Evolutionary conservation across 2,329 filamentous ascomycete species (phyloP), one percentile per base, ranked within the genome.

Genomic region (Sporothrix schenckii): DNA sequence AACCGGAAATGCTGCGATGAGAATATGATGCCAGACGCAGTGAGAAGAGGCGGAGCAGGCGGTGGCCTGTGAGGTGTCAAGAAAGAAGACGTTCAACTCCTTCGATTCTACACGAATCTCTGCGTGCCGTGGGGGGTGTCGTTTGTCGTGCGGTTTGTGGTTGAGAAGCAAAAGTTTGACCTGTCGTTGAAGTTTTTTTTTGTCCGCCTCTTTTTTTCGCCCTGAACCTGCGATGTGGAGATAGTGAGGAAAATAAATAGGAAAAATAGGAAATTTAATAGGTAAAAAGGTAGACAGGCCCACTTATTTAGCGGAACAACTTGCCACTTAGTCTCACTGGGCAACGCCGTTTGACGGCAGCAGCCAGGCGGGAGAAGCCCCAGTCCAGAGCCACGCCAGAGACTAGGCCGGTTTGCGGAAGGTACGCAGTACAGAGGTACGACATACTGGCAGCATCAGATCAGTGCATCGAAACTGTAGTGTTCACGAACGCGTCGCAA

Each of bases 341-440:
- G 69, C 69, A 70, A 70, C 69, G 69, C 27, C 53, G 66, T 68
- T 52, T n/a, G 11, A 60, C 66, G 63, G 63, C 63, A 66, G 44
- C 44, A 66, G 61, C 44, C 44, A 52, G 47, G 58, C 58, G 58
- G 54, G 58, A 63, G 39, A 47, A 24, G 60, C 61, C 44, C 39
- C 16, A 65, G 9, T 39, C 44, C 21, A 67, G 34, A 67, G 30
- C 49, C 9, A 66, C 53, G 16, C 16, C 2, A 56, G 7, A 19
- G 47, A 39, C 44, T 13, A 52, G 4, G 27, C 34, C 34, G 34
- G 34, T 34, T 34, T 34, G 34, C 34, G 5, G 34, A 34, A 34
- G 34, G 34, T 34, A 7, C 7, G 34, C 4, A 34, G 6, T 7
- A 9, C 34, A 34, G 5, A 34, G 34, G 34, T 5, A 34, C 1